Base-by-base conservation (phyloP, 78 protist genomes). In the Chrysochromulina tobinii region DNA sequence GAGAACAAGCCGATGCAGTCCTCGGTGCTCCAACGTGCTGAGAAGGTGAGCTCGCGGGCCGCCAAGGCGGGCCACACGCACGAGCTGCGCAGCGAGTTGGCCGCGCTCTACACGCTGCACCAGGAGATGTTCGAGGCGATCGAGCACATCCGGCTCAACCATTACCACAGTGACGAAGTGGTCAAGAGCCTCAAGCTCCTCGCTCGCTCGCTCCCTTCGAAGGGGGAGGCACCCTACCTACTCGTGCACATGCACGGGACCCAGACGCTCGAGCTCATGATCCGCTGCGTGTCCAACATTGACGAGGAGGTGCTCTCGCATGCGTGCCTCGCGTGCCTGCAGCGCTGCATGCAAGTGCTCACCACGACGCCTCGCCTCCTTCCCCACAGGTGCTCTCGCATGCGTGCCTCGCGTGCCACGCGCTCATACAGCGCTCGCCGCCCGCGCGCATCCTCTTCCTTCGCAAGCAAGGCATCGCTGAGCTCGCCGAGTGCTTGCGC, bases 381-480 rank as follows among this genome's bases (percentile, higher is more conserved):
- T 38, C 38, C 38, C 38, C 73, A 20, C 9, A 67, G 27, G 73
- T 67, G 27, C 81, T 72, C 54, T 38, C 27, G 61, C 61, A 57
- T 11, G 85, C 61, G 50, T 53, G 57, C 14, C 17, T 1, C 54
- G 61, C 85, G 27, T 2, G 6, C 23, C 8, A 50, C 61, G 21
- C 18, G 11, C 54, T 77, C 85, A 50, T 77, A 0, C 12, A 1
- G 2, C 54, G 85, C 85, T 53, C 61, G 61, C 85, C 54, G 25
- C 85, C 54, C 61, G 57, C 85, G 85, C 85, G 57, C 48, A 12
- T 51, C n/a, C 85, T 77, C 85, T 77, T 77, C 85, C 61, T 77
- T n/a, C 85, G 85, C 85, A 77, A 53, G 85, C 57, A 23, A 57
- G 85, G 85, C 12, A 53, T 77, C 61, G 58, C 50, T 18, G 61